A percentile compares a stretch with the other conserved stretches of the same genome.
These are phyloP conservation scores for Fonsecaea erecta DNA, from an alignment of 2,329 filamentous ascomycete genomes.

Conservation along the genomic window DNA sequence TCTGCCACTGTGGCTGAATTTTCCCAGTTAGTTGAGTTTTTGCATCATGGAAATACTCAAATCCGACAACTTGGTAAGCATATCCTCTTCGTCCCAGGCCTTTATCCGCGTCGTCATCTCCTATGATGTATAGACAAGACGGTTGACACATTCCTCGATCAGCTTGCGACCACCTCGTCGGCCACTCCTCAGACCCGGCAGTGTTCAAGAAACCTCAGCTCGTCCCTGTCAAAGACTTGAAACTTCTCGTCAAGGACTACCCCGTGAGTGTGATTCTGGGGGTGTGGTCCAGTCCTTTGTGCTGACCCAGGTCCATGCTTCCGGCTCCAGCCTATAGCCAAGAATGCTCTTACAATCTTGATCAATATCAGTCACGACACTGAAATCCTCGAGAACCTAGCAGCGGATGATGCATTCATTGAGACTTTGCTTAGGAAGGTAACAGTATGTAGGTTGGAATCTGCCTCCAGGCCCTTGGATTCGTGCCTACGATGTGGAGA, in stretches of 20 bases:
- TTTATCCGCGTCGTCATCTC: neutral
- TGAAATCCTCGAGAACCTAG: constrained; percentile 73
- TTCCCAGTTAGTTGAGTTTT: constrained; percentile 82
- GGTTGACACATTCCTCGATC: constrained; percentile 18
- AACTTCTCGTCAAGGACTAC: constrained; percentile 83
- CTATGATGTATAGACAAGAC: neutral
- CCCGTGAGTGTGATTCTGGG: constrained; percentile 59
- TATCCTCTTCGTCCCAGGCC: constrained; percentile 34
- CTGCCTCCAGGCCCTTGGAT: neutral
- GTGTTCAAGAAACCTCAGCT: constrained; percentile 85
- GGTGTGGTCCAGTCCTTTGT: constrained; percentile 81
- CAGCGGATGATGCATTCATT: constrained; percentile 79
- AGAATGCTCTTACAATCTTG: constrained; percentile 76
- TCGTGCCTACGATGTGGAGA: neutral
- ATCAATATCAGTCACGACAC: constrained; percentile 82
- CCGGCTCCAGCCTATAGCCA: constrained; percentile 73
- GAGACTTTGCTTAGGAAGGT: constrained; percentile 73
- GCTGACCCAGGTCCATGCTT: constrained; percentile 54
- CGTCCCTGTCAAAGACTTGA: constrained; percentile 81
- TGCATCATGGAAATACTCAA: constrained; percentile 88
- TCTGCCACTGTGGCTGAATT: neutral
- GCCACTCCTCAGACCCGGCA: constrained; percentile 74
- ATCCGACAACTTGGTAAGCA: constrained; percentile 75
- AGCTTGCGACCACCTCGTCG: constrained; percentile 85
- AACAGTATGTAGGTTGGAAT: constrained; percentile 56